Base-by-base conservation (phyloP, 768 basidiomycete genomes). In the Cytidiella melzeri region DNA sequence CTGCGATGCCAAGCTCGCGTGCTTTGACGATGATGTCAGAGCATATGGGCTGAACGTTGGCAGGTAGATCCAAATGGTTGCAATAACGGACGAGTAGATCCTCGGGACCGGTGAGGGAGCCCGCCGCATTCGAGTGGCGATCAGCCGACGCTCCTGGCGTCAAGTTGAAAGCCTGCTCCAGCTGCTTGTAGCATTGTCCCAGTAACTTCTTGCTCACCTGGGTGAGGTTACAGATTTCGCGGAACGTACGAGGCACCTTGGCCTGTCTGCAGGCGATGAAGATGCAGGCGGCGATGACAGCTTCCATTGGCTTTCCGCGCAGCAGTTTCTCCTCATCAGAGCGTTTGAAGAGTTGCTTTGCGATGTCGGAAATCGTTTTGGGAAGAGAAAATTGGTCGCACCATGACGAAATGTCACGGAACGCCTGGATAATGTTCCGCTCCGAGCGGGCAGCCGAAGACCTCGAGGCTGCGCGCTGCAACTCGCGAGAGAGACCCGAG, bases 201-300 rank as follows among this genome's bases (percentile, higher is more conserved):
- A 95, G 79, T 28, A 84, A 78, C 73, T 97, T 96, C 73, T 97
- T 98, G 62, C 89, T 85, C 52, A 98, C 95, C 58, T 88, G 84
- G 6, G 92, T 92, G 55, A 94, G 72, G 64, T 90, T 87, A 69
- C 90, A 93, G 42, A 96, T 94, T 72, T 96, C 96, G 61, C 88
- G 83, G 72, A 98, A 97, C 47, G 93, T 95, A 51, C 95, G 77
- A 0, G 91, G 90, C n/a, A 95, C 92, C 58, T 93, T 87, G 6
- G 89, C 93, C 67, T 94, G 90, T 30, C 95, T 79, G 65, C 93
- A 96, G 0, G 94, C 95, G 59, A 97, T 94, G 67, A 98, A 96
- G 62, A 98, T 94, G 69, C 95, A 97, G 1, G 95, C 94, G 24
- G 95, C 95, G 54, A 96, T 92, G 62, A 96, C 84, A 4, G 93